Evolutionary conservation across 345 rosid species (phyloP).

Genomic region (Gossypium bickii): DNA sequence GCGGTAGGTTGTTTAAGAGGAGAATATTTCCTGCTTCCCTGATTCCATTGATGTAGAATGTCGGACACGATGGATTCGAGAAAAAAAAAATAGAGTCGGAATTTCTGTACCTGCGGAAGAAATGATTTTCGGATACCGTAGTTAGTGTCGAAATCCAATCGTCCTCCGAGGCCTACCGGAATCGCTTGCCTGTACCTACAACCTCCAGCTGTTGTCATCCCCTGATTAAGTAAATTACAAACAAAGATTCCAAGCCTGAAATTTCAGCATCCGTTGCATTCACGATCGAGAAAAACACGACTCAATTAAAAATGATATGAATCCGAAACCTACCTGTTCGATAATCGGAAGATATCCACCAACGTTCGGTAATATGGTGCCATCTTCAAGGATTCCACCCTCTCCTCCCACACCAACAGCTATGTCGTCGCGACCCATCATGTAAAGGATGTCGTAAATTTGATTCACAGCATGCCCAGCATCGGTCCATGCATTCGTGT

Average conservation of each 20-base stretch:
- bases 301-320: background rate
- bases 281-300: background rate
- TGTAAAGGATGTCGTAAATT: conserved; percentile 74
- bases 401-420: conserved; percentile 93
- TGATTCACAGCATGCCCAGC: conserved; percentile 58
- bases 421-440: conserved; percentile 86
- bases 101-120: conserved; percentile 65
- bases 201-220: conserved; percentile 58
- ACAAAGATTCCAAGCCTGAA: background rate
- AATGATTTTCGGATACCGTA: conserved; percentile 66
- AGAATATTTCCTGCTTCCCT: conserved; percentile 72
- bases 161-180: conserved; percentile 64
- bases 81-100: background rate
- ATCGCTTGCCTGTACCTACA: conserved; percentile 89
- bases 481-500: conserved; percentile 72
- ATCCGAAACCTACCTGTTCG: conserved; percentile 54
- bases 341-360: conserved; percentile 89
- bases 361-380: conserved; percentile 63
- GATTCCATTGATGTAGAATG: conserved; percentile 16
- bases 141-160: conserved; percentile 63
- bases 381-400: conserved; percentile 65
- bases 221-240: conserved; percentile 31
- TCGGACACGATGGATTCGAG: too few species aligned
- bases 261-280: background rate
- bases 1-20: conserved; percentile 76